A percentile compares a stretch with the other conserved stretches of the same genome.
These are phyloP conservation scores for Plectosphaerella plurivora DNA, from an alignment of 2,329 filamentous ascomycete genomes.

Conservation along the genomic window DNA sequence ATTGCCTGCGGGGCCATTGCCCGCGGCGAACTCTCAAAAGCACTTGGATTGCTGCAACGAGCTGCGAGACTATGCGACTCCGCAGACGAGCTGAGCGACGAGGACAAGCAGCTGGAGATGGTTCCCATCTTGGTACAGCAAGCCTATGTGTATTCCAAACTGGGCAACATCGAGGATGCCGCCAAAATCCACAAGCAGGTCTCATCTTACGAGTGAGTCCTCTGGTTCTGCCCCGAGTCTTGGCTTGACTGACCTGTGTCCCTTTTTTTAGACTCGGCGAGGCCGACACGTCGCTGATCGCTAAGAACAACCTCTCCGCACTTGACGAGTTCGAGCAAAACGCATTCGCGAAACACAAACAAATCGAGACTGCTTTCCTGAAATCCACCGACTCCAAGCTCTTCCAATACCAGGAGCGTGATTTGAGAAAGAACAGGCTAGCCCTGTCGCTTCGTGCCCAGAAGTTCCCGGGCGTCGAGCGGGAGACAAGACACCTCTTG, in stretches of 20 bases:
- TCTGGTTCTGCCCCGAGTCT: background rate
- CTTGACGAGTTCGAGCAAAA: constrained; percentile 45
- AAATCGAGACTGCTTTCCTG: constrained; percentile 50
- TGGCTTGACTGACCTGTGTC: background rate
- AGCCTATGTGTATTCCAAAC: constrained; percentile 63
- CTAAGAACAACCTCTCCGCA: constrained; percentile 57
- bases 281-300: constrained; percentile 60
- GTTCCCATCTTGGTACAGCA: constrained; percentile 74
- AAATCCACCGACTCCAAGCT: constrained; percentile 56
- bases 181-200: constrained; percentile 58
- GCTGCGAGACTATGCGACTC: constrained; percentile 68
- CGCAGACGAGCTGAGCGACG: constrained; percentile 67
- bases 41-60: constrained; percentile 62
- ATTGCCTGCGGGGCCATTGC: constrained; percentile 70
- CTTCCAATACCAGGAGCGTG: constrained; percentile 62
- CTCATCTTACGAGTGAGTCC: constrained; percentile 54
- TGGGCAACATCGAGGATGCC: constrained; percentile 65
- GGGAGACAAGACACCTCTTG: constrained; percentile 39
- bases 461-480: constrained; percentile 60
- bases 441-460: constrained; percentile 61
- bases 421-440: constrained; percentile 57
- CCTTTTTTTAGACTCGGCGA: constrained; percentile 54
- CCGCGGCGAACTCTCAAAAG: constrained; percentile 60
- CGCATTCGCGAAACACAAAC: constrained; percentile 62
- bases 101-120: constrained; percentile 71